Evolutionary conservation across 1,284 basidiomycete species (phyloP).

Genomic region (Trichosporon sp.): DNA sequence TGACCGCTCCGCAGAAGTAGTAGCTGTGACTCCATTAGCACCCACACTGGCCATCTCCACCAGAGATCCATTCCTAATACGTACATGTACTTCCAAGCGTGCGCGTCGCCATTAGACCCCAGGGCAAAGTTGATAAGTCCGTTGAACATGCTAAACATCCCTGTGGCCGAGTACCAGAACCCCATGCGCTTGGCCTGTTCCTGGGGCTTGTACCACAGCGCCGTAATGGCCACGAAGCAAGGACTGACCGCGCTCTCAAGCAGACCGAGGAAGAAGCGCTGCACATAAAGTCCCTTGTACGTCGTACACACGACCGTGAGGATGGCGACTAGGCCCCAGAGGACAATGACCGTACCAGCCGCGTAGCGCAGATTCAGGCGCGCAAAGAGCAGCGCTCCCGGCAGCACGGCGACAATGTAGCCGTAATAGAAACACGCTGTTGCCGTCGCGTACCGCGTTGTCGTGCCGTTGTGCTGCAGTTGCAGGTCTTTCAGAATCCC

Average conservation of each 20-base stretch:
- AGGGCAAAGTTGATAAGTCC: slow-evolving; percentile 53
- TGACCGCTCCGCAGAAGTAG: slow-evolving; percentile 51
- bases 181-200: slow-evolving; percentile 46
- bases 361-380: slow-evolving; percentile 48
- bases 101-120: slow-evolving; percentile 41
- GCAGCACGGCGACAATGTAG: slow-evolving; percentile 49
- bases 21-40: no score
- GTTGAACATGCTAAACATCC: slow-evolving; percentile 47
- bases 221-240: slow-evolving; percentile 52
- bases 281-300: slow-evolving; percentile 50
- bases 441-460: slow-evolving; percentile 44
- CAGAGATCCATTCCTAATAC: no score
- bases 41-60: no score
- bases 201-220: slow-evolving; percentile 51
- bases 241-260: slow-evolving; percentile 51
- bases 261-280: slow-evolving; percentile 51
- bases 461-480: slow-evolving; percentile 41
- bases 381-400: slow-evolving; percentile 50
- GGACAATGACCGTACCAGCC: slow-evolving; percentile 34
- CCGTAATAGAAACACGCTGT: slow-evolving; percentile 52
- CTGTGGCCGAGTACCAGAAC: slow-evolving; percentile 53
- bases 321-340: slow-evolving; percentile 52
- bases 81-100: slow-evolving; percentile 52
- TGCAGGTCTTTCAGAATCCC: slow-evolving; percentile 51
- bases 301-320: slow-evolving; percentile 49